Conservation (phyloP, 106 monocot species). For the Gastrodia elata region DNA sequence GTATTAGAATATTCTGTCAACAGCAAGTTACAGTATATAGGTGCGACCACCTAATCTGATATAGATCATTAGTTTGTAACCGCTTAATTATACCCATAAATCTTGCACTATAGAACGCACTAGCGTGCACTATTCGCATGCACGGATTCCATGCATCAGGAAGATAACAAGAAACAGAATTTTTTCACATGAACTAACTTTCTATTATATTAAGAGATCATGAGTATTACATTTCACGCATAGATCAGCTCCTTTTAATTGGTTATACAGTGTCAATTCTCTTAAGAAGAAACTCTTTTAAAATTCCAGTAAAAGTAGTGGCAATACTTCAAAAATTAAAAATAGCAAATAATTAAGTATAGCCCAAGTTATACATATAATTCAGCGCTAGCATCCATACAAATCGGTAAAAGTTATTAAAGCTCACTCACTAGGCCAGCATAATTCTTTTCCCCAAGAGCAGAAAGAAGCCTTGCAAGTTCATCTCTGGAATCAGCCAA, state of each 20-base stretch:
- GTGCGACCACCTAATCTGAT: too few species aligned
- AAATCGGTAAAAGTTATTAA: neutral
- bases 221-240: too few species aligned
- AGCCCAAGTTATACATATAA: neutral
- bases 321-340: neutral
- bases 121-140: neutral
- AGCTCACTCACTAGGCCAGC: conserved; percentile 32
- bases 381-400: neutral
- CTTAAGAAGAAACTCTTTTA: too few species aligned
- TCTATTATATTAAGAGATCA: neutral
- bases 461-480: conserved; percentile 45
- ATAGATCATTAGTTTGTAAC: too few species aligned
- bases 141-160: neutral
- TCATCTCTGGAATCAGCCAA: conserved; percentile 58
- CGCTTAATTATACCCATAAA: too few species aligned
- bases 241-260: too few species aligned
- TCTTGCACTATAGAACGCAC: too few species aligned
- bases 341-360: neutral
- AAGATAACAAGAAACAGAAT: neutral
- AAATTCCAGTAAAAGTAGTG: neutral
- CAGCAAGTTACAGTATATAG: too few species aligned
- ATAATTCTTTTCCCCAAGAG: conserved; percentile 58
- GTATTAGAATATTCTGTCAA: too few species aligned
- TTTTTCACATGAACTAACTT: neutral
- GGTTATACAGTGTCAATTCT: too few species aligned